These are phyloP conservation scores for Monosporascus sp. DNA, from an alignment of 2,329 filamentous ascomycete species.

Conservation along the genomic window DNA sequence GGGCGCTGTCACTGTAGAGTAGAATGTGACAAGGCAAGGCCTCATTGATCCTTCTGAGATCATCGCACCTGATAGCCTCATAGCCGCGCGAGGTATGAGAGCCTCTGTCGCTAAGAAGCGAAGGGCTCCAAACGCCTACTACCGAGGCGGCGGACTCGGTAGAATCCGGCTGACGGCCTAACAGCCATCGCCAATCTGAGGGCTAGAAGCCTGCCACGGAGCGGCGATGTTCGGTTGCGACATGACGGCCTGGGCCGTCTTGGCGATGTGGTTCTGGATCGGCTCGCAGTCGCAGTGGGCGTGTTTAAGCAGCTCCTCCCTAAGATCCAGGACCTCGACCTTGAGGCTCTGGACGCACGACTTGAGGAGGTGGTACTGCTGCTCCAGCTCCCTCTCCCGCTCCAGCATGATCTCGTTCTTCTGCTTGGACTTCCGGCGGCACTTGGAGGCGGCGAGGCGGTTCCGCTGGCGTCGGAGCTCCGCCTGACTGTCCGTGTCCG, in stretches of 20 bases:
- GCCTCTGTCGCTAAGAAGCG: too few relatives aligned
- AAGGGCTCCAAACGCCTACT: too few relatives aligned
- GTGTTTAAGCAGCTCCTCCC: conserved; percentile 10
- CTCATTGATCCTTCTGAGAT: too few relatives aligned
- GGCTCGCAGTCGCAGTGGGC: conserved; percentile 8
- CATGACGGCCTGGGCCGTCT: not conserved
- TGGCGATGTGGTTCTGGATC: conserved; percentile 1
- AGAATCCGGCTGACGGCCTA: too few relatives aligned
- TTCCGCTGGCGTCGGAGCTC: conserved; percentile 8
- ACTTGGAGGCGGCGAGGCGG: conserved; percentile 12
- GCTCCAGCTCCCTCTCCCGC: conserved; percentile 4
- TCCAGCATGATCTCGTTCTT: conserved; percentile 9
- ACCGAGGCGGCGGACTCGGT: too few relatives aligned
- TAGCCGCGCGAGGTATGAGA: too few relatives aligned
- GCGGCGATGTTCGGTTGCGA: not conserved
- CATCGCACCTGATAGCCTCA: too few relatives aligned
- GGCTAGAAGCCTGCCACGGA: not conserved
- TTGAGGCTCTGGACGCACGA: conserved; percentile 8
- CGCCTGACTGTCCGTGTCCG: not conserved
- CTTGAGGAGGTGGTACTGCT: conserved; percentile 8
- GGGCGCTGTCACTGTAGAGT: too few relatives aligned
- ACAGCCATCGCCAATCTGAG: too few relatives aligned
- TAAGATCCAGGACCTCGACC: conserved; percentile 8
- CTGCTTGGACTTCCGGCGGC: conserved; percentile 12
- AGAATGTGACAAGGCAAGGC: too few relatives aligned